Conservation (phyloP, 1,284 basidiomycete genomes). For the Moniliella sp. region DNA sequence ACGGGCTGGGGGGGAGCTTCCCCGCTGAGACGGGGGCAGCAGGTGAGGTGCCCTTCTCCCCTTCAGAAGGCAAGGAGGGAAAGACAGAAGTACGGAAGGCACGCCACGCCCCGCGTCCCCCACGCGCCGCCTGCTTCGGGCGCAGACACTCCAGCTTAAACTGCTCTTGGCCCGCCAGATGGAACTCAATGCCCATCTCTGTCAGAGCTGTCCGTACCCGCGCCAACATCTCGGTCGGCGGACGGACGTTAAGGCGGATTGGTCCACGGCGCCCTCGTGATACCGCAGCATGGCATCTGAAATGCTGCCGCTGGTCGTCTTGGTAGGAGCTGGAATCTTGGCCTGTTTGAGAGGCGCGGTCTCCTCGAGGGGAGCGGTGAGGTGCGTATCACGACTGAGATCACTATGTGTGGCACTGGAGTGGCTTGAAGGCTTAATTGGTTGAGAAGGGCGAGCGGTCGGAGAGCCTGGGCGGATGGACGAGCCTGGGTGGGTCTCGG, state of each 20-base stretch:
- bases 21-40: too few species aligned
- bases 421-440: background rate
- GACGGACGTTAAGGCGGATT: constrained; percentile 65
- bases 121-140: constrained; percentile 19
- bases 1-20: too few species aligned
- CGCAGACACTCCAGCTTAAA: constrained; percentile 30
- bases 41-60: too few species aligned
- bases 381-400: too few species aligned
- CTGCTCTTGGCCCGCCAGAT: constrained; percentile 57
- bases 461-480: too few species aligned
- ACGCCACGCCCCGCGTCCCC: constrained; percentile 14
- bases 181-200: constrained; percentile 73
- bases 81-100: constrained; percentile 20
- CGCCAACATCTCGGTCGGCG: constrained; percentile 65
- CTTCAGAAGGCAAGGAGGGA: constrained; percentile 19
- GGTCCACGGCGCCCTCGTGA: constrained; percentile 30
- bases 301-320: constrained; percentile 5
- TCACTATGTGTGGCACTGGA: background rate
- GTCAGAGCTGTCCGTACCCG: constrained; percentile 59
- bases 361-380: background rate
- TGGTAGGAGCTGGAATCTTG: constrained; percentile 21
- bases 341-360: too few species aligned
- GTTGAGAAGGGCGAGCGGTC: too few species aligned
- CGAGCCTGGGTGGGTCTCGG: too few species aligned
- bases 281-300: constrained; percentile 6